Evolutionary conservation across 2,329 filamentous ascomycete genomes (phyloP).

Genomic region (Ramularia endophylla): DNA sequence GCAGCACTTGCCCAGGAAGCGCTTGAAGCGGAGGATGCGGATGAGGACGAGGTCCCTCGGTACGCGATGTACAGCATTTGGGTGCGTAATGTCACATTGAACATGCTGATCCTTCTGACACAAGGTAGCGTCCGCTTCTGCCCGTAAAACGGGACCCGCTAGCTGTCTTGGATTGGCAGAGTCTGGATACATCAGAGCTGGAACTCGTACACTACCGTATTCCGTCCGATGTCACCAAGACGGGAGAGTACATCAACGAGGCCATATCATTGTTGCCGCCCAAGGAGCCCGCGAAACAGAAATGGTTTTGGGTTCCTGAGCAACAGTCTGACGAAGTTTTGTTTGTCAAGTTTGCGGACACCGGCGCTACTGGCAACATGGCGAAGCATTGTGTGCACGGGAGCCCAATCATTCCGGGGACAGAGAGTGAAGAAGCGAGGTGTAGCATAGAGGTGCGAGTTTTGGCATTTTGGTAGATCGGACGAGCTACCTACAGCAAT

Average conservation of each 20-base stretch:
- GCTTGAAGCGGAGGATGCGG: slow-evolving; percentile 4
- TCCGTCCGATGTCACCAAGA: slow-evolving; percentile 1
- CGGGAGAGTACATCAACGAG: neutral
- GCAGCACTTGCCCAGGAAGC: neutral
- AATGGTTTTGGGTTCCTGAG: slow-evolving; percentile 1
- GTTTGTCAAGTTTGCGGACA: slow-evolving; percentile 6
- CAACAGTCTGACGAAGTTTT: slow-evolving; percentile 6
- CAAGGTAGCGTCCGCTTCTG: slow-evolving; percentile 4
- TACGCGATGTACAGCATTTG: slow-evolving; percentile 5
- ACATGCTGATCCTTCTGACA: too few species aligned
- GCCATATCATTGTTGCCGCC: neutral
- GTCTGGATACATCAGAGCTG: slow-evolving; percentile 2
- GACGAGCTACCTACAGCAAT: too few species aligned
- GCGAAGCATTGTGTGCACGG: slow-evolving; percentile 5
- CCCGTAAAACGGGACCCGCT: slow-evolving; percentile 7
- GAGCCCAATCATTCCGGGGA: neutral
- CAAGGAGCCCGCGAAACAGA: neutral
- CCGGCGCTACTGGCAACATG: slow-evolving; percentile 1
- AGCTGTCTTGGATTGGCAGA: slow-evolving; percentile 5
- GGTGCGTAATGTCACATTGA: too few species aligned
- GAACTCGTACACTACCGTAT: neutral
- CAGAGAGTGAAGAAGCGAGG: slow-evolving; percentile 3
- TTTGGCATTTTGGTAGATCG: too few species aligned
- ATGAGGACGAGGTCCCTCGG: slow-evolving; percentile 3
- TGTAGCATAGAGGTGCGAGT: slow-evolving; percentile 3